Conservation (phyloP, 805 yeast genomes). For the Wickerhamiella australiensis region DNA sequence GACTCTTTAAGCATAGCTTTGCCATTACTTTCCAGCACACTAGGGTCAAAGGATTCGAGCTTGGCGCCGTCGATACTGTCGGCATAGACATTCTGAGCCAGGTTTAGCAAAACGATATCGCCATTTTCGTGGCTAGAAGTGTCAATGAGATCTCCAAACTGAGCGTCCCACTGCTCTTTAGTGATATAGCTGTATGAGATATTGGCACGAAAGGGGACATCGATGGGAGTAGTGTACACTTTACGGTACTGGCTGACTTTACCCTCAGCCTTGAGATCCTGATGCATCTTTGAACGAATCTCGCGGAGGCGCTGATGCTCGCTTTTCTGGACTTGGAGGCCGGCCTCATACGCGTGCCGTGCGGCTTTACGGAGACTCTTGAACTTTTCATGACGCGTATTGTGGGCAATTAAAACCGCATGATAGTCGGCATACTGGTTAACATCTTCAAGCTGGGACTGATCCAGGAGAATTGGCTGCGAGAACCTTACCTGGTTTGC, state of each 20-base stretch:
- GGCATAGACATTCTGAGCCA: constrained; percentile 17
- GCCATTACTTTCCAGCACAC: not conserved
- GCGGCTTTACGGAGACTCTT: constrained; percentile 9
- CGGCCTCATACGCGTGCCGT: constrained; percentile 2
- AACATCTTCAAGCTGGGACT: not conserved
- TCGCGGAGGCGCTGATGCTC: constrained; percentile 17
- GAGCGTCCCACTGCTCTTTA: constrained; percentile 10
- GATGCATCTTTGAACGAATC: constrained; percentile 17
- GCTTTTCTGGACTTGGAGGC: constrained; percentile 14
- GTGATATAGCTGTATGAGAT: constrained; percentile 19
- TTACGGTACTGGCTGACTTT: constrained; percentile 15
- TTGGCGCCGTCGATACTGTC: constrained; percentile 8
- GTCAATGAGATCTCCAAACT: constrained; percentile 14
- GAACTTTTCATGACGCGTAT: constrained; percentile 2
- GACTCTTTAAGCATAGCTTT: not conserved
- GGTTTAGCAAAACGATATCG: constrained; percentile 17
- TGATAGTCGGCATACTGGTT: constrained; percentile 6
- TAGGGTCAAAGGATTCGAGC: not conserved
- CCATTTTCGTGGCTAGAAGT: constrained; percentile 14
- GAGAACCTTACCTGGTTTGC: constrained; percentile 8
- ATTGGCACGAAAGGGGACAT: constrained; percentile 16
- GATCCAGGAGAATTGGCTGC: not conserved
- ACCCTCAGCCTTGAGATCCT: constrained; percentile 14
- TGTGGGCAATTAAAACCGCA: constrained; percentile 3
- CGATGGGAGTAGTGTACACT: constrained; percentile 17